Evolutionary conservation across 1,139 yeast species (phyloP).

Genomic region (Kodamaea sp.): DNA sequence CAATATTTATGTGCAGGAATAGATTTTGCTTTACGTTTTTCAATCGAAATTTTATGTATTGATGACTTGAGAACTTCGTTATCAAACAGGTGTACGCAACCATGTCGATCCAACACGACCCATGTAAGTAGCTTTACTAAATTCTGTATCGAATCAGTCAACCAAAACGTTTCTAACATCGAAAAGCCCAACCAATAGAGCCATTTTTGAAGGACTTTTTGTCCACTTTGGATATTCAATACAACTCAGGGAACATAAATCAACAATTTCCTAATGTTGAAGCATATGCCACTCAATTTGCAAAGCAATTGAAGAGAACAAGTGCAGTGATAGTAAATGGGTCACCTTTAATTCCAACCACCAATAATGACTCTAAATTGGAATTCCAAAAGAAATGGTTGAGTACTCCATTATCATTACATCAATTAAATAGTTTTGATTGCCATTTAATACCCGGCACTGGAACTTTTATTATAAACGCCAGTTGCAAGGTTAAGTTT

Average conservation of each 20-base stretch:
- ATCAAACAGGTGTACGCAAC: too few species aligned
- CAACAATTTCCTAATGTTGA: slow-evolving; percentile 36
- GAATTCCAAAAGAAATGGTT: slow-evolving; percentile 68
- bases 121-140: slow-evolving; percentile 23
- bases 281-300: slow-evolving; percentile 49
- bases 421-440: slow-evolving; percentile 59
- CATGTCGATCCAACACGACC: slow-evolving; percentile 16
- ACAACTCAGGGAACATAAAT: slow-evolving; percentile 19
- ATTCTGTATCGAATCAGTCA: slow-evolving; percentile 2
- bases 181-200: slow-evolving; percentile 39
- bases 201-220: slow-evolving; percentile 41
- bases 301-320: slow-evolving; percentile 42
- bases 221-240: slow-evolving; percentile 37
- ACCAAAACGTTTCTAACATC: slow-evolving; percentile 16
- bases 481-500: slow-evolving; percentile 64
- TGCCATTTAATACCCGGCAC: slow-evolving; percentile 72
- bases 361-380: slow-evolving; percentile 42
- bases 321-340: slow-evolving; percentile 62
- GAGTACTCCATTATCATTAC: slow-evolving; percentile 57
- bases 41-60: too few species aligned
- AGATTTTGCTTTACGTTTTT: too few species aligned
- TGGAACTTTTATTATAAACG: slow-evolving; percentile 49
- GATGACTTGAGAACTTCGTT: too few species aligned
- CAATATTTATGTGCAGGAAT: too few species aligned
- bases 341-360: slow-evolving; percentile 47